Base-by-base conservation (phyloP, 495 filamentous ascomycete genomes). In the Penicillium paxilli region DNA sequence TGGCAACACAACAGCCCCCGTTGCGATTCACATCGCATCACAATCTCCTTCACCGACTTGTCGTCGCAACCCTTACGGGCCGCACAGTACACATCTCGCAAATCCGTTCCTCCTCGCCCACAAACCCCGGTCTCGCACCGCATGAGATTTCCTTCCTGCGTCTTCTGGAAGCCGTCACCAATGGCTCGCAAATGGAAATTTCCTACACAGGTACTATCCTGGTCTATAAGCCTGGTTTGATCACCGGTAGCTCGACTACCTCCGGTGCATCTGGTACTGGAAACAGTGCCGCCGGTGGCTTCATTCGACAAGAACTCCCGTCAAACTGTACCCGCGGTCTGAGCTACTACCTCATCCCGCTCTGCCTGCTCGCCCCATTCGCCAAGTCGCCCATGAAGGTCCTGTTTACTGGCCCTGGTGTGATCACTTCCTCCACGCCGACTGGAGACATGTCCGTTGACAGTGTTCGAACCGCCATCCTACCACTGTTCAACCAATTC, bases 91-190 rank as follows among this genome's bases (percentile, higher is more conserved):
- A 92, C 68, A 89, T 99, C 66, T 93, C 92, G 28, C 86, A 92
- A 69, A 98, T 99, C 73, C 90, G 95, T 52, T 79, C 90, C 25
- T 85, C 86, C 32, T 96, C 91, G 23, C 82, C 87, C 44, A 91
- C 88, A 14, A 82, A 87, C 58, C 91, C 94, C 5, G 95, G 95
- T 60, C 88, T 99, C 41, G 84, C 89, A 47, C 85, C 90, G 44
- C 88, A 95, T 76, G 95, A 99, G 75, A 85, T 97, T 64, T 96
- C 93, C 28, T 90, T 99, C 73, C 81, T 99, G 16, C 94, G 95
- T 46, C 87, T 99, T 7, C 85, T 99, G 59, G 94, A 98, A 67
- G 78, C 88, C 48, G 79, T 99, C 60, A 98, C 95, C 66, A 99
- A 99, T 82, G 95, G 95, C 75, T 88, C 90, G 25, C 80, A 84